Evolutionary conservation across 441 rosid species (phyloP), one percentile per base, ranked within the genome.

Genomic region (Biscutella laevigata): DNA sequence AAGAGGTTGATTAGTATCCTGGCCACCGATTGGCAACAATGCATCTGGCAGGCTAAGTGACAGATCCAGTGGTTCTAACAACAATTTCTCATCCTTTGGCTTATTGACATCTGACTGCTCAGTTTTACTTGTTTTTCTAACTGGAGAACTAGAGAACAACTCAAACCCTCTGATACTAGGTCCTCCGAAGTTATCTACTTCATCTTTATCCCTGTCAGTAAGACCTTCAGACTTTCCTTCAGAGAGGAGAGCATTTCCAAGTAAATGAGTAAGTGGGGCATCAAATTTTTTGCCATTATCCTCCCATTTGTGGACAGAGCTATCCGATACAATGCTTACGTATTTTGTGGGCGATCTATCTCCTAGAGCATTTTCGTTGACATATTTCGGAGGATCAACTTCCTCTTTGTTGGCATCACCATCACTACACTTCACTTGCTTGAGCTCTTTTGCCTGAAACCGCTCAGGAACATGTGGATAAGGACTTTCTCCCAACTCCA

Each of bases 21-120:
- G 62, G 62, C 92, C 82, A 52, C 94, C 88, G 58, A 84, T 74
- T 1, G 97, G 95, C 57, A 84, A 74, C 71, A 92, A 52, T 9
- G 88, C 82, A 77, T 77, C 83, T 17, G 99, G 99, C 68, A 92
- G 74, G 66, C 99, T 84, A 50, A 92, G 95, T 61, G 97, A 84
- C 28, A 92, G 92, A 79, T 88, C 95, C 57, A 86, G 90, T 11
- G 91, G 79, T 68, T 82, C 97, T 69, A 92, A 52, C 47, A 33
- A 53, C 57, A 73, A 72, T 71, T 77, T 82, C 56, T 78, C 95
- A 55, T 80, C 82, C 51, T 78, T 92, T 13, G 66, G 72, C 72
- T 75, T 80, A 38, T 33, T 57, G 33, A 55, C 48, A 51, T 76
- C 71, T 24, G 64, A 69, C 47, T 74, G 74, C 49, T 76, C 82